These are phyloP conservation scores for Chytridium lagenaria DNA, from an alignment of 371 early-diverging fungal genomes.

Conservation along the genomic window DNA sequence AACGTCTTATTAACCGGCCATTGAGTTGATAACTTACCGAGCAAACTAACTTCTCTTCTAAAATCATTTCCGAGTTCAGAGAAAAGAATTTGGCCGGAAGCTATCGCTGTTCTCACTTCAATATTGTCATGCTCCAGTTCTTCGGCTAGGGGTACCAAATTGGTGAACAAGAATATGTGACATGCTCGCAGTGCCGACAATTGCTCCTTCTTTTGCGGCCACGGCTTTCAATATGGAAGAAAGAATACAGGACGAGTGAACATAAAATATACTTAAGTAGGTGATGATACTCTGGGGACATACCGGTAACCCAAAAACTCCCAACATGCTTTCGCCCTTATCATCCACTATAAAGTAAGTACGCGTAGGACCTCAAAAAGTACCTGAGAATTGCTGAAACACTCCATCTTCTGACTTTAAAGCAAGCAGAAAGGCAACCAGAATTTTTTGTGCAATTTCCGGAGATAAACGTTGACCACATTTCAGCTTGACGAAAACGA, in stretches of 20 bases:
- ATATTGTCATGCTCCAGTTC: neutral
- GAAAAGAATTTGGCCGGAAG: slow-evolving; percentile 13
- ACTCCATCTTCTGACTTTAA: neutral
- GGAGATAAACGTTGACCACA: neutral
- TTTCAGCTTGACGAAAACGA: slow-evolving; percentile 12
- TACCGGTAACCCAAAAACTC: slow-evolving; percentile 19
- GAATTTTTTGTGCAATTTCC: neutral
- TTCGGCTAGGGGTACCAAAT: neutral
- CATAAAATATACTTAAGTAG: no score
- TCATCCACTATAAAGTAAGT: slow-evolving; percentile 13
- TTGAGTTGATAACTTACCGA: slow-evolving; percentile 5
- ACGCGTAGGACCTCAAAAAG: neutral
- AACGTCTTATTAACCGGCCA: neutral
- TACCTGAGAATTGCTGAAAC: slow-evolving; percentile 15
- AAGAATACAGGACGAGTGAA: no score
- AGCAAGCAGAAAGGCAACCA: neutral
- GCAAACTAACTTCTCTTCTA: slow-evolving; percentile 12
- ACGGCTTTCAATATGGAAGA: no score
- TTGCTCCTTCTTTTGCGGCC: slow-evolving; percentile 5
- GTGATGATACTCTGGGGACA: no score
- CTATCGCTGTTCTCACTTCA: neutral
- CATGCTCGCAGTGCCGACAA: neutral
- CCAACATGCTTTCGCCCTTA: slow-evolving; percentile 20
- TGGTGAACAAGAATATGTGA: neutral
- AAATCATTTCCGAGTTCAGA: slow-evolving; percentile 2